Percentiles rank a stretch among this genome's conserved stretches.
phyloP scores from a whole-genome alignment of 1,139 yeast genomes.

The Saccharomyces pastorianus region DNA sequence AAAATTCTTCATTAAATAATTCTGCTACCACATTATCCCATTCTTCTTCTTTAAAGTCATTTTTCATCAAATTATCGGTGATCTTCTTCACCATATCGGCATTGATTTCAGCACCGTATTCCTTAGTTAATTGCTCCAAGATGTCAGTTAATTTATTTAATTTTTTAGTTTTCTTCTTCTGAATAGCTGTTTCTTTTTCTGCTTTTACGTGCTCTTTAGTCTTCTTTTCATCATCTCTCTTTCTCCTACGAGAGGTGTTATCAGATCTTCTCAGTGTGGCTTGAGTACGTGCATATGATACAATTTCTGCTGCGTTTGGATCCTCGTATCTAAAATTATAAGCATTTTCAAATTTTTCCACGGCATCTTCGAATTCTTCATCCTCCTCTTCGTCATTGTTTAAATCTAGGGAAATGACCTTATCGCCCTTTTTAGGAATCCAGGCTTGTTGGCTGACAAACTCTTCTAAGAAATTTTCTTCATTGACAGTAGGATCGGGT shows the following conservation, averaged over 20 bases:
- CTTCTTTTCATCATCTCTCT: slow-evolving; percentile 64
- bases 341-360: slow-evolving; percentile 82
- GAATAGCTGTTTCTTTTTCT: slow-evolving; percentile 53
- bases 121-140: slow-evolving; percentile 66
- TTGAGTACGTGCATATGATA: slow-evolving; percentile 90
- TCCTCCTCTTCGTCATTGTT: slow-evolving; percentile 41
- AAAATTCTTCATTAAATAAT: slow-evolving; percentile 76
- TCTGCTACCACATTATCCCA: slow-evolving; percentile 89
- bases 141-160: slow-evolving; percentile 72
- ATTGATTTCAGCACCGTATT: slow-evolving; percentile 72
- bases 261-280: slow-evolving; percentile 83
- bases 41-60: slow-evolving; percentile 81
- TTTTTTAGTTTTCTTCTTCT: slow-evolving; percentile 67
- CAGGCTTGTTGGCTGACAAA: slow-evolving; percentile 77
- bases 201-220: slow-evolving; percentile 44
- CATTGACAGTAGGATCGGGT: slow-evolving; percentile 64
- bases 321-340: slow-evolving; percentile 94
- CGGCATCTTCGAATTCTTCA: slow-evolving; percentile 86
- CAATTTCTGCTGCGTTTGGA: slow-evolving; percentile 81
- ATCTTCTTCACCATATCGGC: slow-evolving; percentile 50
- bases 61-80: slow-evolving; percentile 68
- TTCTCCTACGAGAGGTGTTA: slow-evolving; percentile 67
- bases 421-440: slow-evolving; percentile 61
- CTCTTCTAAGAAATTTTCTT: slow-evolving; percentile 61
- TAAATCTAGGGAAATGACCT: slow-evolving; percentile 48